Conservation (phyloP, 2,329 filamentous ascomycete genomes). For the Blastomyces silverae region DNA sequence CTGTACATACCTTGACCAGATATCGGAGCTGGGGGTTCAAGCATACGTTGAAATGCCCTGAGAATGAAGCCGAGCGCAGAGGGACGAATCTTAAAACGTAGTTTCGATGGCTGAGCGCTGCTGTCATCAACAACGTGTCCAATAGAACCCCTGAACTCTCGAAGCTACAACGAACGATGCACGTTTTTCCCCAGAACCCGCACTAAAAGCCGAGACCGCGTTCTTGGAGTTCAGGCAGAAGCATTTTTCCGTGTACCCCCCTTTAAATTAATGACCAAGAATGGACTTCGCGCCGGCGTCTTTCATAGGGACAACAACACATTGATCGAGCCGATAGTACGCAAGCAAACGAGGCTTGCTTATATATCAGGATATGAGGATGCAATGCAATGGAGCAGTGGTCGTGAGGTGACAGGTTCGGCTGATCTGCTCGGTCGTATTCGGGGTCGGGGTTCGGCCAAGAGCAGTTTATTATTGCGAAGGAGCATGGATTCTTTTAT, state of each 20-base stretch:
- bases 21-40: neutral
- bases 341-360: slow-evolving; percentile 9
- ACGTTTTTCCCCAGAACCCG: neutral
- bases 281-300: neutral
- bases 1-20: neutral
- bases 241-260: neutral
- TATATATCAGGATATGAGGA: neutral
- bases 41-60: neutral
- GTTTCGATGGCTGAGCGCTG: neutral
- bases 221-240: slow-evolving; percentile 11
- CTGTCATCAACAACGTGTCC: neutral
- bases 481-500: neutral
- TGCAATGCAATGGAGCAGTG: neutral
- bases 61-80: neutral
- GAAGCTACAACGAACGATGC: too few species aligned
- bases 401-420: neutral
- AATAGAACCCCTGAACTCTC: neutral
- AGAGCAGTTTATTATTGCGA: neutral
- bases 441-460: neutral
- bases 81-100: neutral
- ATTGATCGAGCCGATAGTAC: neutral
- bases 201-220: neutral
- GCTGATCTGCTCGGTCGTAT: neutral
- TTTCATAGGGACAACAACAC: neutral
- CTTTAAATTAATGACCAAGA: neutral